Percentiles rank a stretch among this genome's conserved stretches.
These are phyloP conservation scores for Diaporthe capsici DNA, from an alignment of 2,329 filamentous ascomycete genomes.

Conservation along the genomic window DNA sequence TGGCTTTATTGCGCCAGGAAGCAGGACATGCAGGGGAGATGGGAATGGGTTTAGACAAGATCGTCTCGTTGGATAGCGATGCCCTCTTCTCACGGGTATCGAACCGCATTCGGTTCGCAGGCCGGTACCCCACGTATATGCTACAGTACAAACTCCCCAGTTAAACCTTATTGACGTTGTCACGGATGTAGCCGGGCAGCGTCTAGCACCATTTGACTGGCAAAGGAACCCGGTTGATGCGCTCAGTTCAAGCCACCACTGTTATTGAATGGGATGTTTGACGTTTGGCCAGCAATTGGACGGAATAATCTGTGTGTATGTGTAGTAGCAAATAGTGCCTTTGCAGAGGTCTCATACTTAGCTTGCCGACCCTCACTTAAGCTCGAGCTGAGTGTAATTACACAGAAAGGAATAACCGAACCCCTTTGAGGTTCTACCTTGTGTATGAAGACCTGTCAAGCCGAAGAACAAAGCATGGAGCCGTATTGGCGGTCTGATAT, in stretches of 20 bases:
- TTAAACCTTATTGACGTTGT: not conserved
- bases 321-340: not conserved
- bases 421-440: not conserved
- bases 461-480: too few species aligned
- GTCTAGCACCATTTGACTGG: not conserved
- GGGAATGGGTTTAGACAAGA: not conserved
- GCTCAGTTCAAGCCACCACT: not conserved
- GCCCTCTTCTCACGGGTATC: not conserved
- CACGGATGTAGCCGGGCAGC: not conserved
- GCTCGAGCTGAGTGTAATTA: not conserved
- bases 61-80: not conserved
- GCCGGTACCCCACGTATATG: not conserved
- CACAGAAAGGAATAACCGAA: too few species aligned
- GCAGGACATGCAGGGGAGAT: not conserved
- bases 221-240: not conserved
- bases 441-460: too few species aligned
- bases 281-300: not conserved
- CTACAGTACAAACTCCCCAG: not conserved
- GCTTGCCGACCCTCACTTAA: not conserved
- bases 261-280: not conserved
- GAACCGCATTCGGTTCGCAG: constrained; percentile 1
- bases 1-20: too few species aligned
- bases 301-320: not conserved
- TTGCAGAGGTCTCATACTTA: not conserved
- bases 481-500: not conserved